phyloP scores from a whole-genome alignment of 305 asterid species.

The Nicotiana rustica region DNA sequence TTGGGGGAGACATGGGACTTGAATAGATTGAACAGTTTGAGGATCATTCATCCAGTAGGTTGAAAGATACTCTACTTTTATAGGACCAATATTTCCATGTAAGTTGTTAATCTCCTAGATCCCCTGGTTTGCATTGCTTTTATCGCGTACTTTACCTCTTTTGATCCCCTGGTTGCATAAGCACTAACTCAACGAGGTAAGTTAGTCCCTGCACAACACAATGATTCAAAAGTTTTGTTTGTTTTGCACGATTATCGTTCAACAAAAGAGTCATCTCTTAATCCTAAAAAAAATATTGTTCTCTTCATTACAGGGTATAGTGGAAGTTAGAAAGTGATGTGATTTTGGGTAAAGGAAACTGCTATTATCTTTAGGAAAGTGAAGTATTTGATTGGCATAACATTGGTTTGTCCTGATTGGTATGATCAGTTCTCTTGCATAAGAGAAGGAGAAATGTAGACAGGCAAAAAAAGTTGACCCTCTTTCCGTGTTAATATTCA shows the following conservation, averaged over 20 bases:
- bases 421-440: background rate
- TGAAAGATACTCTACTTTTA: background rate
- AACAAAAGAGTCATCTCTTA: background rate
- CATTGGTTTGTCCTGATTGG: background rate
- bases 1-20: background rate
- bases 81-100: background rate
- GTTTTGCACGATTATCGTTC: background rate
- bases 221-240: background rate
- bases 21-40: background rate
- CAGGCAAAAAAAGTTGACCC: background rate
- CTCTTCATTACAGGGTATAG: background rate
- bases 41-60: background rate
- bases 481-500: too few relatives aligned
- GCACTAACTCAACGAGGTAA: background rate
- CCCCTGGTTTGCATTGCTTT: background rate
- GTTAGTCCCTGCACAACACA: background rate
- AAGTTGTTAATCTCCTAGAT: background rate
- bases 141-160: background rate
- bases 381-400: background rate
- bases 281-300: background rate
- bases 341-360: background rate
- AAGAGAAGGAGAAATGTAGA: background rate
- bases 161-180: too few relatives aligned
- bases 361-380: background rate
- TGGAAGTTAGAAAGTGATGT: background rate